Base-by-base conservation (phyloP, 805 yeast species). In the Ogataea methanolica region DNA sequence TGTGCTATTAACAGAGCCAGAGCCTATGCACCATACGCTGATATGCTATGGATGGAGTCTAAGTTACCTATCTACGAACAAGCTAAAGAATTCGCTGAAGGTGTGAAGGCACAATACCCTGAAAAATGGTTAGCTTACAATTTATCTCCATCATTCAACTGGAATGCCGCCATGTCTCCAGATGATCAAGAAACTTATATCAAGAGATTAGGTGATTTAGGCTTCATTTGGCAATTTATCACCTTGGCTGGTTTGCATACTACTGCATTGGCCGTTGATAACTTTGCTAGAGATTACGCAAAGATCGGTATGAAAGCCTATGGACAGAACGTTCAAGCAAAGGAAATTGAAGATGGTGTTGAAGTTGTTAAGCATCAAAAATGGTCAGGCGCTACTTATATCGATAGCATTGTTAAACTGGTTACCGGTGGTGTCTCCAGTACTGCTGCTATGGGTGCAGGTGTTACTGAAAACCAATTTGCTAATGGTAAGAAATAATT, bases 311-410 rank as follows among this genome's bases (percentile, higher is more conserved):
- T 92, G 98, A 85, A 84, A 71, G 97, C 97, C 7, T 92, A 92
- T 67, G 98, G 97, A 48, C 85, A 83, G 66, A 74, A 74, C 55
- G 84, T 92, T 51, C 98, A 92, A 74, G 80, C 83, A 53, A 85
- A 82, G 51, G 98, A 92, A 75, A 87, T 91, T 67, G 88, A 84
- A 60, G 75, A 75, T 50, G 91, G 88, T 55, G 96, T 91, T 56
- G 98, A 92, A 70, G 96, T 92, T 50, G 95, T 92, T 54, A 92
- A 90, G 77, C 98, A 92, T 71, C 98, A 92, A 72, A 89, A 91
- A 70, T 92, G 98, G 98, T 89, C 97, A 39, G 98, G 98, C 66
- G 98, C 98, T 31, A 96, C 88, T 71, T 91, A 89, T 74, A 85
- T 92, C 63, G 98, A 92, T 70, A 84, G 88, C 50, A 75, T 92